Base-by-base conservation (phyloP, 1,139 yeast genomes). In the Meyerozyma sp. region DNA sequence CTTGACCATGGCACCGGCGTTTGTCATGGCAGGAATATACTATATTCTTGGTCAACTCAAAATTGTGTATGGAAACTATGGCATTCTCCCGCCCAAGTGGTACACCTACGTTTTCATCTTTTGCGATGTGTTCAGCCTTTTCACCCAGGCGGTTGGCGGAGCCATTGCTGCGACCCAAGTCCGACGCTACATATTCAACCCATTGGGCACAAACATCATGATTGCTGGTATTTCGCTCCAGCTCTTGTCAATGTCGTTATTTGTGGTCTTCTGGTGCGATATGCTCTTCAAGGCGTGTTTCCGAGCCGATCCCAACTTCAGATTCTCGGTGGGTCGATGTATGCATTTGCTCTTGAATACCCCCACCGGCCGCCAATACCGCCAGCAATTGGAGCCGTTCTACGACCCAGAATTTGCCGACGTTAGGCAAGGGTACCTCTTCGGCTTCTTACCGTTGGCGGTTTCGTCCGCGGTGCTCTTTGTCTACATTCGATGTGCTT, bases 1-100 rank as follows among this genome's bases (percentile, higher is more conserved):
- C 30, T 56, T 68, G 35, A 69, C 73, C 1, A 54, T 69, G 32
- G 69, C 72, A 4, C 75, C 74, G 0, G 70, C 72, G 1, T 65
- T 68, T 41, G 49, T 67, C 8, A 68, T 68, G 75, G 74, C 70
- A 0, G 71, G 68, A 0, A 55, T 70, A 6, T 69, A 70, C 51
- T 65, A 58, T 44, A 49, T 67, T 16, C 55, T 69, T 36, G 71
- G 68, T 1, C 69, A 67, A 46, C 50, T 68, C 40, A 55, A 66
- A 38, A 63, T 63, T 21, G 46, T 64, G 6, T 54, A 65, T 46
- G 71, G 70, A 8, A 47, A 59, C 25, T 62, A 46, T 41, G 60
- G 68, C 2, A 40, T 56, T 8, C 49, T 69, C 25, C 56, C 51
- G 40, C 74, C 74, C 10, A 47, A 61, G 30, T 63, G 65, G 66